A percentile compares a stretch with the other conserved stretches of the same genome.
phyloP scores from a whole-genome alignment of 495 filamentous ascomycete species.

The Neurospora sublineolata region DNA sequence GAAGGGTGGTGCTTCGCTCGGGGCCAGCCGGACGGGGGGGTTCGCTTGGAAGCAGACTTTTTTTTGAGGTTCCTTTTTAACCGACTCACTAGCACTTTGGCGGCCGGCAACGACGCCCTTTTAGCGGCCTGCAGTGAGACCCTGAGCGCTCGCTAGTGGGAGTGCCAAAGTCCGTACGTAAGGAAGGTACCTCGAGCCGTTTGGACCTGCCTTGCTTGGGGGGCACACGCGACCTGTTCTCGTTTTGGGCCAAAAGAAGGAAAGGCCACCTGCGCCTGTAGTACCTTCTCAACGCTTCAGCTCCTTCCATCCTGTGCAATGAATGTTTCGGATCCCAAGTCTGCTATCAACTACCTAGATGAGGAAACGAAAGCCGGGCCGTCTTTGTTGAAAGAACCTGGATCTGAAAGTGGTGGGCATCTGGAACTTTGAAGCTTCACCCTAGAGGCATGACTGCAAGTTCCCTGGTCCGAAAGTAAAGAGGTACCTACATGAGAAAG shows the following conservation, averaged over 20 bases:
- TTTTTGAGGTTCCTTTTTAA: background rate
- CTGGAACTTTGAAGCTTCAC: background rate
- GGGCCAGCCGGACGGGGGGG: background rate
- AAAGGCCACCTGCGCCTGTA: background rate
- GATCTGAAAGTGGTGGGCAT: background rate
- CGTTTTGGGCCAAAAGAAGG: background rate
- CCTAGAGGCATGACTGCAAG: background rate
- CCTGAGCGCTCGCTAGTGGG: background rate
- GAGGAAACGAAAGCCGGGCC: background rate
- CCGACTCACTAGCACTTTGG: background rate
- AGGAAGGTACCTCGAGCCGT: background rate
- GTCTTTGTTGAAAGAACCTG: background rate
- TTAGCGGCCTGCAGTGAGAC: background rate
- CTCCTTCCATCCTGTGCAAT: background rate
- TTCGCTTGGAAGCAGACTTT: background rate
- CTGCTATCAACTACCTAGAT: background rate
- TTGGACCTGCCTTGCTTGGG: background rate
- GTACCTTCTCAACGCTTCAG: background rate
- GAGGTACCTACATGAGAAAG: background rate
- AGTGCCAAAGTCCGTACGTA: background rate
- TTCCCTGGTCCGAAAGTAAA: background rate
- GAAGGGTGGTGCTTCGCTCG: background rate
- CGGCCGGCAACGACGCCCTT: background rate
- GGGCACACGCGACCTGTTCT: background rate
- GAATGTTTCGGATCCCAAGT: background rate